Evolutionary conservation across 768 basidiomycete genomes (phyloP).

Genomic region (Brasilioporus rufonigricans): DNA sequence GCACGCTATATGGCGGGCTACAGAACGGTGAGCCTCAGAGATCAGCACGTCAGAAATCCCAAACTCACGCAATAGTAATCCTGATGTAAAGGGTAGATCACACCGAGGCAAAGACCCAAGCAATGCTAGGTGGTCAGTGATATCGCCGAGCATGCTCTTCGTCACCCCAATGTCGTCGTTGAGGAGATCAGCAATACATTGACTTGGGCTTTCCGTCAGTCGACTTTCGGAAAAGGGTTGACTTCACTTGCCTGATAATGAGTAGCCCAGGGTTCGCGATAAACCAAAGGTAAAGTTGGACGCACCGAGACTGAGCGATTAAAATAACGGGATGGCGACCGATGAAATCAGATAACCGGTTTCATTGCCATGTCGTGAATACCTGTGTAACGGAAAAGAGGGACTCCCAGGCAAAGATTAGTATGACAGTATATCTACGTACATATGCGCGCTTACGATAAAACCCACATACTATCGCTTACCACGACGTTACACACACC

Average conservation of each 20-base stretch:
- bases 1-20: slow-evolving; percentile 58
- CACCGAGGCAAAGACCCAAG: neutral
- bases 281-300: slow-evolving; percentile 64
- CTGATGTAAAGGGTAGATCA: neutral
- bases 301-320: slow-evolving; percentile 45
- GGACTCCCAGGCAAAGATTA: slow-evolving; percentile 46
- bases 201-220: slow-evolving; percentile 22
- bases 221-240: neutral
- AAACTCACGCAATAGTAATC: neutral
- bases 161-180: slow-evolving; percentile 46
- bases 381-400: slow-evolving; percentile 61
- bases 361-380: slow-evolving; percentile 60
- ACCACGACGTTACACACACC: too few species aligned
- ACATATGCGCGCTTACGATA: slow-evolving; percentile 38
- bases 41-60: too few species aligned
- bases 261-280: slow-evolving; percentile 53
- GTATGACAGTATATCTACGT: neutral
- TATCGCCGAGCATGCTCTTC: neutral
- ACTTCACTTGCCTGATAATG: slow-evolving; percentile 48
- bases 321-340: slow-evolving; percentile 64
- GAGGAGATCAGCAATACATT: slow-evolving; percentile 35
- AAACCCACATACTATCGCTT: slow-evolving; percentile 71
- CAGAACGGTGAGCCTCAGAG: neutral
- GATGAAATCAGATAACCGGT: slow-evolving; percentile 55
- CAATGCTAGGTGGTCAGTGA: neutral